Evolutionary conservation across 202 grass and related monocot genomes (phyloP), one percentile per base, ranked within the genome.

Genomic region (Carex arenaria): DNA sequence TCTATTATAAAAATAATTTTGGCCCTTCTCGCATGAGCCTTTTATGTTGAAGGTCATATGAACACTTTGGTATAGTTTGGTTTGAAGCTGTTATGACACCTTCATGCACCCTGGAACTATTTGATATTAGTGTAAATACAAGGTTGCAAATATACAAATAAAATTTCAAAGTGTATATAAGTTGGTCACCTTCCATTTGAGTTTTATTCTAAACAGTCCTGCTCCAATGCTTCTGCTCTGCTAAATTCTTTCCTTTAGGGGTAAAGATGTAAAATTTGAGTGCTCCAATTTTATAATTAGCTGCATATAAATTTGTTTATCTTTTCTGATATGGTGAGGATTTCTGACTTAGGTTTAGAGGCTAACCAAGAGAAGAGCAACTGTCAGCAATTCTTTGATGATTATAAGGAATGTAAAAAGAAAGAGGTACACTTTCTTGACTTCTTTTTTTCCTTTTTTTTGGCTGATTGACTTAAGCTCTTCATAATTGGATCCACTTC

Each of bases 341-440:
- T 40, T 63, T 79, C 17, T 28, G 52, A 18, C 47, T 18, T 85
- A 95, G 95, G 89, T 89, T 28, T 98, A 63, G 92, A 98, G 84
- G 67, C 66, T 61, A 93, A 94, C 74, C 66, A 86, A 34, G 85
- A 98, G 84, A 93, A 95, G 92, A 95, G 86, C 86, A 91, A 93
- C 84, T 98, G 92, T 77, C 95, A 93, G 77, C 89, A 95, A 83
- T 87, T 91, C 65, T 95, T 98, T 36, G 92, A 98, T 73, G 72
- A 95, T 66, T 98, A 98, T 32, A 98, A 98, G 77, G 92, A 97
- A 80, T 97, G 95, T 83, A 97, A 97, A 62, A 97, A 94, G 89
- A 97, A 88, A 86, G 95, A 97, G 92, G 95, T 97, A 74, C n/a
- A 15, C 28, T 64, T 86, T 23, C 12, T 68, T 54, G 7, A 30